Evolutionary conservation across 176 grass and related monocot species (phyloP).

Genomic region (Neostapfia colusana): DNA sequence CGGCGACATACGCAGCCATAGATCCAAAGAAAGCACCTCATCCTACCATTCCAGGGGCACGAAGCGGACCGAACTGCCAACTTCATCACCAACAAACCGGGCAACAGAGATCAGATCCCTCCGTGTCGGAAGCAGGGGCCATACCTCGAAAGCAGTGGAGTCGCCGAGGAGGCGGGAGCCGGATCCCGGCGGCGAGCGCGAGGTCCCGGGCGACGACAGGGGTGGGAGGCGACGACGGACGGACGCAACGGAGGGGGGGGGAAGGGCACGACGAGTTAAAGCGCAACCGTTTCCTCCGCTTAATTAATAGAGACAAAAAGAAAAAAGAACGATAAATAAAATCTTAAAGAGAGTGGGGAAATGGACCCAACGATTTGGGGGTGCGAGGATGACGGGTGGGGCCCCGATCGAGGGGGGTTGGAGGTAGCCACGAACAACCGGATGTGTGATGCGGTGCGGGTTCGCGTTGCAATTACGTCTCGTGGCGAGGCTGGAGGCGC

Average conservation of each 20-base stretch:
- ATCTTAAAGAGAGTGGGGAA: constrained; percentile 9
- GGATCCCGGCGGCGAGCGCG: constrained; percentile 36
- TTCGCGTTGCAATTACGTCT: constrained; percentile 36
- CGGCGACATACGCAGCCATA: not conserved
- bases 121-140: not conserved
- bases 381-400: not conserved
- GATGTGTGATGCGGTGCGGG: not conserved
- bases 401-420: too few species aligned
- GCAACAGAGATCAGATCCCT: not conserved
- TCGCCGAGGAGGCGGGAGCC: constrained; percentile 2
- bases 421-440: not conserved
- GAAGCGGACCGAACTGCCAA: not conserved
- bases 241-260: not conserved
- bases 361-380: not conserved
- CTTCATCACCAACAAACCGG: not conserved
- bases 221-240: constrained; percentile 1
- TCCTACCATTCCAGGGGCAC: not conserved
- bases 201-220: constrained; percentile 35
- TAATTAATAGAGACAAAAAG: not conserved
- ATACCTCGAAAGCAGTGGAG: constrained; percentile 34
- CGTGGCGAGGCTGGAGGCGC: not conserved
- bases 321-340: not conserved
- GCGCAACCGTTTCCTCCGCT: constrained; percentile 7
- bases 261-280: constrained; percentile 31
- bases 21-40: not conserved